These are phyloP conservation scores for Calonectria naviculata DNA, from an alignment of 2,329 filamentous ascomycete species.

Conservation along the genomic window DNA sequence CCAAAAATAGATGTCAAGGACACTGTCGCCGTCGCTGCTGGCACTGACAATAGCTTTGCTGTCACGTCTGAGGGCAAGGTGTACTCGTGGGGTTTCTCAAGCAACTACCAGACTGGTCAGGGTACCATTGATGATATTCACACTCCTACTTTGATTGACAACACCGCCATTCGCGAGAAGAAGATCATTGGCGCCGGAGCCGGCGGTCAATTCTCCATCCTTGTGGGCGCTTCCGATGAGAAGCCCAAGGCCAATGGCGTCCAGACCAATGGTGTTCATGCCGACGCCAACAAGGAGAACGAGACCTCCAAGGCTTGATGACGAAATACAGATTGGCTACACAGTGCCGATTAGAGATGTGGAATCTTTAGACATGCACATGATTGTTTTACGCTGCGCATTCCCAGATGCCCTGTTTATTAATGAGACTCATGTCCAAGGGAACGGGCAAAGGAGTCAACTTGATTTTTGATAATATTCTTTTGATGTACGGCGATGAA, in stretches of 20 bases:
- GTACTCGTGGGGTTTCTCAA: slow-evolving; percentile 85
- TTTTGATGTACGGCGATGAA: slow-evolving; percentile 5
- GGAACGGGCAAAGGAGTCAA: neutral
- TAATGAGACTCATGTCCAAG: slow-evolving; percentile 4
- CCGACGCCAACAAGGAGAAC: slow-evolving; percentile 29
- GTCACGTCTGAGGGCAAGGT: slow-evolving; percentile 77
- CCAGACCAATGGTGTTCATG: slow-evolving; percentile 33
- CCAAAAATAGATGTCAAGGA: slow-evolving; percentile 58
- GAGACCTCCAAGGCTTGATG: slow-evolving; percentile 17
- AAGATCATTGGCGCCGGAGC: slow-evolving; percentile 82
- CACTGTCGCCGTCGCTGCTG: slow-evolving; percentile 67
- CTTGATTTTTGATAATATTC: slow-evolving; percentile 12
- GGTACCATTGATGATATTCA: slow-evolving; percentile 84
- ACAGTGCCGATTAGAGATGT: neutral
- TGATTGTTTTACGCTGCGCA: slow-evolving; percentile 12
- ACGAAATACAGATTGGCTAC: neutral
- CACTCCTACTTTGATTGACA: slow-evolving; percentile 83
- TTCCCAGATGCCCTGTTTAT: slow-evolving; percentile 20
- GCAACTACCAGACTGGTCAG: slow-evolving; percentile 83
- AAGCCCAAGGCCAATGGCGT: slow-evolving; percentile 45
- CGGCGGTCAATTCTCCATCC: slow-evolving; percentile 85
- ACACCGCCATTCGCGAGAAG: slow-evolving; percentile 81
- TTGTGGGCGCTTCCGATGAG: slow-evolving; percentile 59
- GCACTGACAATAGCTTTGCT: slow-evolving; percentile 80
- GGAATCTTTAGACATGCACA: neutral